Evolutionary conservation across 768 basidiomycete species (phyloP).

Genomic region (Kwoniella mangroviensis): DNA sequence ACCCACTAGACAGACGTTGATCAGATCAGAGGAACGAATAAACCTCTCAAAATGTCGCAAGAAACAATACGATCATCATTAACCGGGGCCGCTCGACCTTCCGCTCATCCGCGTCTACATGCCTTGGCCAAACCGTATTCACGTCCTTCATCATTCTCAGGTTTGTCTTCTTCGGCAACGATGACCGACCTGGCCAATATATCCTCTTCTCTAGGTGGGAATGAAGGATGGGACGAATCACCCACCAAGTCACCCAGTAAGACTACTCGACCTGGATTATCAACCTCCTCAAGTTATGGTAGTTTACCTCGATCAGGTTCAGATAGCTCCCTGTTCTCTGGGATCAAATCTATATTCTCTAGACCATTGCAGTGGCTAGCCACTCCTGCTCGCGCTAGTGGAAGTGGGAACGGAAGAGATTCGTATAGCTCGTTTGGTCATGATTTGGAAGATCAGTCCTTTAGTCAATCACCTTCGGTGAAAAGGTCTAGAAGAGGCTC

Average conservation of each 20-base stretch:
- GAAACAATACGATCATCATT: constrained; percentile 9
- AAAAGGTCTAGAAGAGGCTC: constrained; percentile 24
- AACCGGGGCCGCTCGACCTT: constrained; percentile 23
- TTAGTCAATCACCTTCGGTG: constrained; percentile 18
- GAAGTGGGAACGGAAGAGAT: constrained; percentile 16
- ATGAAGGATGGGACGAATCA: not conserved
- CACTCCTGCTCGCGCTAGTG: constrained; percentile 13
- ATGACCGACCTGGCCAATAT: constrained; percentile 20
- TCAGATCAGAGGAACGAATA: not conserved
- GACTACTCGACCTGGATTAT: constrained; percentile 11
- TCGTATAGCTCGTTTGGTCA: constrained; percentile 23
- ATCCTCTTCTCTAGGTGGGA: not conserved
- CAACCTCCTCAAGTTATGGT: constrained; percentile 18
- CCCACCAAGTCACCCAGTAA: constrained; percentile 26
- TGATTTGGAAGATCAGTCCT: constrained; percentile 27
- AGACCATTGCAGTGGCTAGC: constrained; percentile 33
- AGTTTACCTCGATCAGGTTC: constrained; percentile 30
- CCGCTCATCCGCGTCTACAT: constrained; percentile 32
- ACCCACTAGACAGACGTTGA: not conserved
- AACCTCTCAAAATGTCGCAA: constrained; percentile 3
- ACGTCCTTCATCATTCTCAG: constrained; percentile 26
- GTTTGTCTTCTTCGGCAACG: constrained; percentile 13
- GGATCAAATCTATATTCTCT: constrained; percentile 27
- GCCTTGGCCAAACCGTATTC: constrained; percentile 30
- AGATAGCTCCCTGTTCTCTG: constrained; percentile 26